Evolutionary conservation across 2,329 filamentous ascomycete genomes (phyloP).

Genomic region (Tolypocladium tundrense): DNA sequence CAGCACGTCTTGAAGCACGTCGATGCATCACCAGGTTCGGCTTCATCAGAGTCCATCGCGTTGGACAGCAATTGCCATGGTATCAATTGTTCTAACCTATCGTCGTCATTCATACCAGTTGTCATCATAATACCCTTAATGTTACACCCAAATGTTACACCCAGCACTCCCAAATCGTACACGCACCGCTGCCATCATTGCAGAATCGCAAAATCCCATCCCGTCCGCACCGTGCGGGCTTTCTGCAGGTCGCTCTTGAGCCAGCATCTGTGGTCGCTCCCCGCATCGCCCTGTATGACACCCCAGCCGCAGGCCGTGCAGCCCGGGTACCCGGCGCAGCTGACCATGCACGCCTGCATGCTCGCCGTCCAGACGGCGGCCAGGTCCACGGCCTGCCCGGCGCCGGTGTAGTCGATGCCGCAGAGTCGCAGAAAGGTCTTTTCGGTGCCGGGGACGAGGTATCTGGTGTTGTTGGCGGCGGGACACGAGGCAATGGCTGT

Average conservation of each 20-base stretch:
- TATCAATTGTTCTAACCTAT: not conserved
- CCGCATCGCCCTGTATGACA: conserved; percentile 26
- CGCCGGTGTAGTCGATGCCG: conserved; percentile 33
- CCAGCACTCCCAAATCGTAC: not conserved
- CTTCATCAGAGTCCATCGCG: not conserved
- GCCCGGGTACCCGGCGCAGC: conserved; percentile 26
- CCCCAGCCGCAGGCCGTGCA: conserved; percentile 37
- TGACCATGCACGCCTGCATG: conserved; percentile 33
- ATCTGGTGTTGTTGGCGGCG: conserved; percentile 32
- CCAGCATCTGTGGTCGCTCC: conserved; percentile 30
- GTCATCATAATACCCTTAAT: not conserved
- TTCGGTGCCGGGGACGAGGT: conserved; percentile 26
- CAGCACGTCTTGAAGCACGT: too few species aligned
- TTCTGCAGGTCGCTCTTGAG: conserved; percentile 27
- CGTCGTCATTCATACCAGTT: not conserved
- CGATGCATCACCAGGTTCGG: too few species aligned
- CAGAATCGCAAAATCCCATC: conserved; percentile 34
- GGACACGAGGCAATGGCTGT: conserved; percentile 26
- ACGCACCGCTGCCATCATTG: not conserved
- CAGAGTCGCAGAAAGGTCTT: conserved; percentile 33
- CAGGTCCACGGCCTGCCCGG: conserved; percentile 22
- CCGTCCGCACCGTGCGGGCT: conserved; percentile 18
- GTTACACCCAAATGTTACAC: not conserved
- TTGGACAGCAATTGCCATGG: not conserved
- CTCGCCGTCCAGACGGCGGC: conserved; percentile 24